phyloP scores from a whole-genome alignment of 2,329 filamentous ascomycete species.

The Ambrosiella xylebori region DNA sequence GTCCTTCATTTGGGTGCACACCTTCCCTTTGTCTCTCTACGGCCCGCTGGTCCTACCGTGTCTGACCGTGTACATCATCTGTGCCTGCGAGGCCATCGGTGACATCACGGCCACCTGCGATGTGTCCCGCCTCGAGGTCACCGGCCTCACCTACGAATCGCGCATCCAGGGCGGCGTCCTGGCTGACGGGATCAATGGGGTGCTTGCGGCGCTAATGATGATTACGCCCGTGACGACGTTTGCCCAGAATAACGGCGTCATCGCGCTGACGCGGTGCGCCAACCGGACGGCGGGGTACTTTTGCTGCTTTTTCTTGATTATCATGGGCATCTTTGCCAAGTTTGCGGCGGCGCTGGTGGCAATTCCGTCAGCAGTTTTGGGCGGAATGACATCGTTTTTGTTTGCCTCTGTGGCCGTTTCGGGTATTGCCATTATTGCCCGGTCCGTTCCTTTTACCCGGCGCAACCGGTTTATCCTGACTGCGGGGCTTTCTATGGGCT shows the following conservation, averaged over 20 bases:
- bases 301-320: constrained; percentile 56
- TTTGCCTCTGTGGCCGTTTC: constrained; percentile 62
- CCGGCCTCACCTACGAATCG: constrained; percentile 54
- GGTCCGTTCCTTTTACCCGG: constrained; percentile 54
- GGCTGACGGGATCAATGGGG: constrained; percentile 59
- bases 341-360: constrained; percentile 64
- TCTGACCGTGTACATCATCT: constrained; percentile 52
- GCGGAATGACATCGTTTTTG: constrained; percentile 65
- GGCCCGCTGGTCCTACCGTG: constrained; percentile 57
- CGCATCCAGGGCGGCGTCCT: constrained; percentile 65
- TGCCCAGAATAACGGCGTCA: constrained; percentile 73
- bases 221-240: constrained; percentile 68
- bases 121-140: constrained; percentile 58
- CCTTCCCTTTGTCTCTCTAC: constrained; percentile 55
- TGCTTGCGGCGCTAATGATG: constrained; percentile 60
- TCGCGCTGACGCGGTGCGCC: constrained; percentile 64
- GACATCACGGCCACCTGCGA: constrained; percentile 71
- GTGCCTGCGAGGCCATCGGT: constrained; percentile 63
- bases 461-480: constrained; percentile 72
- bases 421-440: constrained; percentile 58
- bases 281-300: constrained; percentile 68
- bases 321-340: constrained; percentile 72
- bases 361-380: constrained; percentile 50
- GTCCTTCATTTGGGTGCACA: constrained; percentile 66
- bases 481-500: constrained; percentile 54